Evolutionary conservation across 345 rosid species (phyloP).

Genomic region (Cardamine resedifolia): DNA sequence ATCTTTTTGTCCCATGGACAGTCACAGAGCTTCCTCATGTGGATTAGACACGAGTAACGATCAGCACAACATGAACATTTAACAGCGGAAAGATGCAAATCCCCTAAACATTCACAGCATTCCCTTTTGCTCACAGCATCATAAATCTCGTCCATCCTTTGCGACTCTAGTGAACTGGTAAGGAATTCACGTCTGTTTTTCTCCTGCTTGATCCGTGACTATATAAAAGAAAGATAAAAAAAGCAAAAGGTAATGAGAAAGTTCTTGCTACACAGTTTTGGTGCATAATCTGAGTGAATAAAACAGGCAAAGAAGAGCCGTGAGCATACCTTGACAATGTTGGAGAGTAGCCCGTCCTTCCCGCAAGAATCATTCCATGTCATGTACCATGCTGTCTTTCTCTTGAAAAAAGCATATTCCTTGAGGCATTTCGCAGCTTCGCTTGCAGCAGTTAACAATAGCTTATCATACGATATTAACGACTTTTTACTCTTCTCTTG

Average conservation of each 20-base stretch:
- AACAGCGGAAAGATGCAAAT: constrained; percentile 71
- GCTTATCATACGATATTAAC: constrained; percentile 59
- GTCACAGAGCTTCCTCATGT: constrained; percentile 63
- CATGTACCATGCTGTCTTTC: constrained; percentile 40
- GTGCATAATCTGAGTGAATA: constrained; percentile 3
- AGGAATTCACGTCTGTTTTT: constrained; percentile 50
- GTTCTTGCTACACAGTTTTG: background rate
- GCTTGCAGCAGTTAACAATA: constrained; percentile 58
- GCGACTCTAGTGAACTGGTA: constrained; percentile 39
- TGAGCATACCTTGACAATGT: constrained; percentile 55
- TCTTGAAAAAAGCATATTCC: constrained; percentile 46
- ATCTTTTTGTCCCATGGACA: constrained; percentile 58
- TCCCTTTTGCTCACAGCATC: constrained; percentile 53
- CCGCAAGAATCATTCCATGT: constrained; percentile 57
- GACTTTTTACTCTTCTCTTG: constrained; percentile 49
- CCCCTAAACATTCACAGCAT: constrained; percentile 54
- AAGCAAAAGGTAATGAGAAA: constrained; percentile 11
- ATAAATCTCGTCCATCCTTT: constrained; percentile 47
- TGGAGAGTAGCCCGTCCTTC: constrained; percentile 54
- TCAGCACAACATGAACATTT: constrained; percentile 54
- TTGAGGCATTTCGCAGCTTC: constrained; percentile 61
- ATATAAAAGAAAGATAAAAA: constrained; percentile 8
- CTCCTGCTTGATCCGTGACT: constrained; percentile 62
- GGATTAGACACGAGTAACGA: constrained; percentile 56
- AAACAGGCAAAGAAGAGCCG: background rate